phyloP scores from a whole-genome alignment of 2,329 filamentous ascomycete species.

The Cordyceps fumosorosea region DNA sequence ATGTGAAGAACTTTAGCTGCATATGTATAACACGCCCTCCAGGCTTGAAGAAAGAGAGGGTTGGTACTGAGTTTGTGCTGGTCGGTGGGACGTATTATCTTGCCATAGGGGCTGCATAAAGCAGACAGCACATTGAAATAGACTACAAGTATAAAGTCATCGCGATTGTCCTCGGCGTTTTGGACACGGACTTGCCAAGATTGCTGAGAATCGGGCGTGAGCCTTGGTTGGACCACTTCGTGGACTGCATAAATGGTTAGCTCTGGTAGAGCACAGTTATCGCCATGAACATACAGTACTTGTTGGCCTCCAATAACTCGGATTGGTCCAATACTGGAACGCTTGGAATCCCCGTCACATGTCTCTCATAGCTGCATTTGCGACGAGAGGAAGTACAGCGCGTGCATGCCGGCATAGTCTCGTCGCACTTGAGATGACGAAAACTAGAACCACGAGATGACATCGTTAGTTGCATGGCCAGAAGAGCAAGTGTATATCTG shows the following conservation, averaged over 20 bases:
- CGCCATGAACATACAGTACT: not conserved
- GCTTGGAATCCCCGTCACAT: no score
- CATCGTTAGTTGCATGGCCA: not conserved
- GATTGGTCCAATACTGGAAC: no score
- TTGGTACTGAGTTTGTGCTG: not conserved
- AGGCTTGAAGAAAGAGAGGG: not conserved
- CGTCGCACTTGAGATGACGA: not conserved
- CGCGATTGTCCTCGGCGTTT: not conserved
- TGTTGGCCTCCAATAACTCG: not conserved
- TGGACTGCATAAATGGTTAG: not conserved
- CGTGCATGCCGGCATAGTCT: not conserved
- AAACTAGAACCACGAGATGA: not conserved
- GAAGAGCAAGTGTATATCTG: not conserved
- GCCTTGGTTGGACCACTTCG: not conserved
- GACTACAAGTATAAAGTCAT: not conserved
- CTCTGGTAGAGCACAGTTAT: not conserved
- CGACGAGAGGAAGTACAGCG: not conserved
- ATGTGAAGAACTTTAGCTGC: not conserved
- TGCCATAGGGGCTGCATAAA: not conserved
- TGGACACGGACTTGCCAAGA: not conserved
- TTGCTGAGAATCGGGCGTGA: not conserved
- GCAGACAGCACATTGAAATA: not conserved
- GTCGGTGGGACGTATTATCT: not conserved
- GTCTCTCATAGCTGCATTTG: not conserved
- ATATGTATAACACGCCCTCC: not conserved